Percentiles rank a stretch among this genome's conserved stretches.
Evolutionary conservation across 164 flowering plant species (phyloP).

Genomic region (Cinnamomum chago): DNA sequence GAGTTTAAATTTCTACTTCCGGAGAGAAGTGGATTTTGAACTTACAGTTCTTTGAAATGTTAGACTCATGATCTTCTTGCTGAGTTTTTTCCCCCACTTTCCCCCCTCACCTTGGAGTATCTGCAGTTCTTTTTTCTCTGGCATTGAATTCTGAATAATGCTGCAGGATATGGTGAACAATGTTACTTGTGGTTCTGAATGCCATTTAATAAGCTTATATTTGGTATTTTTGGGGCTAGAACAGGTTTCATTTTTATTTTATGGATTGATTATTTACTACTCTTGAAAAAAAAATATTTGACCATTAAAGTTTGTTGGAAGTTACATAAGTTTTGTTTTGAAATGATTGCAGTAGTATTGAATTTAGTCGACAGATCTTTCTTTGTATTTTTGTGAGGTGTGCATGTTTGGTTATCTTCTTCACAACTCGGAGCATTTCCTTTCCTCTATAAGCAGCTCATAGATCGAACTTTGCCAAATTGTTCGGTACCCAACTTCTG

Average conservation of each 20-base stretch:
- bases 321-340: no score
- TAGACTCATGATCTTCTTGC: background rate
- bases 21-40: background rate
- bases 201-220: background rate
- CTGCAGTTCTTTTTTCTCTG: background rate
- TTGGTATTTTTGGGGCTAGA: background rate
- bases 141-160: constrained; percentile 3
- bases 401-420: no score
- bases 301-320: no score
- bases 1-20: background rate
- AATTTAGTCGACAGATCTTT: no score
- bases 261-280: background rate
- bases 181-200: background rate
- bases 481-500: no score
- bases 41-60: background rate
- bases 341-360: no score
- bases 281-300: no score
- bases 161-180: background rate
- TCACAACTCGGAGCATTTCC: no score
- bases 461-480: no score
- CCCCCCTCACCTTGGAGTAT: background rate
- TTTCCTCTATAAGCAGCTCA: no score
- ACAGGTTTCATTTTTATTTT: no score
- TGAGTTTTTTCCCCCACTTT: background rate
- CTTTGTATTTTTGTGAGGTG: no score